Conservation (phyloP, 2,329 filamentous ascomycete genomes). For the Sporothrix schenckii region DNA sequence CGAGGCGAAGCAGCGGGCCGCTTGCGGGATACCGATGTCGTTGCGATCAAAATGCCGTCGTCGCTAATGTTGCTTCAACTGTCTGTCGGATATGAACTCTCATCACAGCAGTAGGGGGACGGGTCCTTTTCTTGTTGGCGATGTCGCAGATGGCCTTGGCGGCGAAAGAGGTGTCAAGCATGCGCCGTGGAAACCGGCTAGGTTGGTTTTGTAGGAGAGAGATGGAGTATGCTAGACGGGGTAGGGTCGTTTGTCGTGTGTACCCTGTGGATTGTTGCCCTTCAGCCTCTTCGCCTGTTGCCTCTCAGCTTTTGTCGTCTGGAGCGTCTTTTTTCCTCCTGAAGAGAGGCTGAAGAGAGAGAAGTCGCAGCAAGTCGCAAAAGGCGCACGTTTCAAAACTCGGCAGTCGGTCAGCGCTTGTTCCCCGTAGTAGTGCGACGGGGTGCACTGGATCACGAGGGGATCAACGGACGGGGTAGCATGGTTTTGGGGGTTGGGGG, state of each 20-base stretch:
- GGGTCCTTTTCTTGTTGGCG: background rate
- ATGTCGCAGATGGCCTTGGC: background rate
- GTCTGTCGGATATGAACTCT: background rate
- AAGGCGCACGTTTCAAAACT: slow-evolving; percentile 21
- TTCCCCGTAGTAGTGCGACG: slow-evolving; percentile 26
- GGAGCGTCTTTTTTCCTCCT: background rate
- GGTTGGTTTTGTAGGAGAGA: background rate
- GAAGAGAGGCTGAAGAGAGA: background rate
- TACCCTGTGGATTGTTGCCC: slow-evolving; percentile 1
- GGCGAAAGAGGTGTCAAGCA: slow-evolving; percentile 8
- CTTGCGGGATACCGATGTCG: background rate
- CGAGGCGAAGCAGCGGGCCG: slow-evolving; percentile 17
- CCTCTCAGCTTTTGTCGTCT: background rate
- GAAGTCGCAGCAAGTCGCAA: slow-evolving; percentile 19
- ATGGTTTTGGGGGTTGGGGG: slow-evolving; percentile 19
- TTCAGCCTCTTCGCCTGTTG: background rate
- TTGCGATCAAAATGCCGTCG: slow-evolving; percentile 9
- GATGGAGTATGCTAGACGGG: background rate
- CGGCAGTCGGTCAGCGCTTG: slow-evolving; percentile 21
- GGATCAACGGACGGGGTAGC: slow-evolving; percentile 14
- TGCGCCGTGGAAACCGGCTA: background rate
- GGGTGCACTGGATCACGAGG: slow-evolving; percentile 26
- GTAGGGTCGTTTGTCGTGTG: background rate
- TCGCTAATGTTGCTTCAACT: background rate
- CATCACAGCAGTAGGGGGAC: background rate